These are phyloP conservation scores for Yarrowia porcina DNA, from an alignment of 805 yeast species.

Conservation along the genomic window DNA sequence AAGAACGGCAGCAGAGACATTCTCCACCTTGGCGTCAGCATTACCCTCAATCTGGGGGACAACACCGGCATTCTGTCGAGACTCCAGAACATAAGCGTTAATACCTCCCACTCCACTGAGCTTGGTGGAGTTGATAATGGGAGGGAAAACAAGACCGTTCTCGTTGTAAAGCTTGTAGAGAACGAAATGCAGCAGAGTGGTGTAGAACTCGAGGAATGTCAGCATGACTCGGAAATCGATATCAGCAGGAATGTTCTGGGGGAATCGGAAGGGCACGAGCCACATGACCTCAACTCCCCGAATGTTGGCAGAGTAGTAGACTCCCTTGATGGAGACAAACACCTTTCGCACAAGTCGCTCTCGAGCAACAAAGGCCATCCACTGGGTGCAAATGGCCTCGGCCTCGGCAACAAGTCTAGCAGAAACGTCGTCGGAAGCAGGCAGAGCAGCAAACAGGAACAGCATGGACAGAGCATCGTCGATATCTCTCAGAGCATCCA, in stretches of 20 bases:
- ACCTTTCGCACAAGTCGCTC: conserved; percentile 81
- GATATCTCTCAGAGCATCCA: conserved; percentile 86
- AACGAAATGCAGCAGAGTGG: conserved; percentile 85
- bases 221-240: conserved; percentile 96
- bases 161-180: conserved; percentile 83
- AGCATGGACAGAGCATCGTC: conserved; percentile 96
- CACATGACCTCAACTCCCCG: conserved; percentile 92
- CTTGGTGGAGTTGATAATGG: conserved; percentile 67
- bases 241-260: conserved; percentile 90
- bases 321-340: conserved; percentile 95
- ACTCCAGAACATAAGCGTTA: conserved; percentile 73
- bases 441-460: conserved; percentile 89
- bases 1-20: conserved; percentile 31
- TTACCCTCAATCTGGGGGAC: conserved; percentile 37
- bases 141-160: conserved; percentile 84
- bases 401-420: conserved; percentile 86
- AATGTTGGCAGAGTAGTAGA: conserved; percentile 85
- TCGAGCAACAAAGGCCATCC: conserved; percentile 90
- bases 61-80: conserved; percentile 29
- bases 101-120: conserved; percentile 88
- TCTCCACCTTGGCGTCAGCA: conserved; percentile 34
- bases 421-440: conserved; percentile 81
- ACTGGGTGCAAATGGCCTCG: conserved; percentile 79
- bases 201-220: conserved; percentile 92
- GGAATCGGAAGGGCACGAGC: conserved; percentile 96